phyloP scores from a whole-genome alignment of 345 rosid species.

The Aurinia saxatilis region DNA sequence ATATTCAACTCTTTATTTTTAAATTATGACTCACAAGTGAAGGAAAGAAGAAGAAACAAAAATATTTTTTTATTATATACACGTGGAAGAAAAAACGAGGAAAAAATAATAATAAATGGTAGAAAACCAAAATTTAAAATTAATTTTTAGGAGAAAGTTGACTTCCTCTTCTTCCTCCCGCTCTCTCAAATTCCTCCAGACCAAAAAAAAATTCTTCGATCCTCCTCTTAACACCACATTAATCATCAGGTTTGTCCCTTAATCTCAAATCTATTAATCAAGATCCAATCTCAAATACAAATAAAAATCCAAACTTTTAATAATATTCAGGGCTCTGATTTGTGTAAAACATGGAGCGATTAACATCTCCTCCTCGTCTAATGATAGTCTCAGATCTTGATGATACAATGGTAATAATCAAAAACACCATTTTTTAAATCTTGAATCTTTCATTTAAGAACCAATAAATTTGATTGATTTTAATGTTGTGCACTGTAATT shows the following conservation, averaged over 20 bases:
- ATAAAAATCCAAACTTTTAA: too few relatives aligned
- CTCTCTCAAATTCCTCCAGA: slow-evolving; percentile 1
- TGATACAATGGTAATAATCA: slow-evolving; percentile 61
- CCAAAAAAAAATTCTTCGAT: slow-evolving; percentile 5
- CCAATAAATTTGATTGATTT: not conserved
- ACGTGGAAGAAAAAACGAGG: not conserved
- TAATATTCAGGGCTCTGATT: slow-evolving; percentile 10
- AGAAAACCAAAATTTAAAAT: not conserved
- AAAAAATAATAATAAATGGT: too few relatives aligned
- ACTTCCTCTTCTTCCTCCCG: slow-evolving; percentile 15
- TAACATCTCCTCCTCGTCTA: slow-evolving; percentile 55
- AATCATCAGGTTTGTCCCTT: slow-evolving; percentile 6
- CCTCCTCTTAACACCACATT: not conserved
- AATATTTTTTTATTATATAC: not conserved
- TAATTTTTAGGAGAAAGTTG: not conserved
- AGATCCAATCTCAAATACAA: too few relatives aligned
- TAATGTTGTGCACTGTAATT: not conserved
- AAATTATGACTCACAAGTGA: too few relatives aligned
- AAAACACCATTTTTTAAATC: not conserved
- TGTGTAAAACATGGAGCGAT: slow-evolving; percentile 53
- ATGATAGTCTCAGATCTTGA: slow-evolving; percentile 98
- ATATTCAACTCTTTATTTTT: too few relatives aligned
- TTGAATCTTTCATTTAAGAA: not conserved
- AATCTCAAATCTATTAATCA: too few relatives aligned
- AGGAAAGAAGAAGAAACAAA: not conserved